Percentiles rank a stretch among this genome's conserved stretches.
These are phyloP conservation scores for Pyrus hybrid DNA, from an alignment of 331 rosid species.

Conservation along the genomic window DNA sequence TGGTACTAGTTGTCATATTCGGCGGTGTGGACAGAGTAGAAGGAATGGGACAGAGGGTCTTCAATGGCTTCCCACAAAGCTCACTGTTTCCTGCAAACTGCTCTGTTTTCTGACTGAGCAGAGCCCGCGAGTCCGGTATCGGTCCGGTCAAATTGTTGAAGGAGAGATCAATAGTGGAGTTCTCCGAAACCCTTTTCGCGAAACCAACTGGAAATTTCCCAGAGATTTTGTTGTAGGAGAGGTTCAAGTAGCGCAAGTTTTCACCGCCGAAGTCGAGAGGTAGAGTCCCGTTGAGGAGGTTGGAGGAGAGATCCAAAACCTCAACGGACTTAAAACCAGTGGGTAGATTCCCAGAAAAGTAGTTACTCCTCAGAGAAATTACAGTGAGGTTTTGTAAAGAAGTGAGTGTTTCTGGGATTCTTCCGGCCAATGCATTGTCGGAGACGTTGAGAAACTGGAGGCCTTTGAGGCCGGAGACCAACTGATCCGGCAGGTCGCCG, in stretches of 20 bases:
- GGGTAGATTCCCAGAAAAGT: slow-evolving; percentile 59
- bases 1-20: slow-evolving; percentile 21
- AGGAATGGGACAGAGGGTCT: slow-evolving; percentile 62
- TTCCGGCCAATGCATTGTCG: slow-evolving; percentile 78
- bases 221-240: slow-evolving; percentile 78
- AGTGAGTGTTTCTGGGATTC: slow-evolving; percentile 47
- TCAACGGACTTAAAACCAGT: slow-evolving; percentile 33
- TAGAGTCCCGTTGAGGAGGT: slow-evolving; percentile 67
- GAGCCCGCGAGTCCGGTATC: slow-evolving; percentile 49
- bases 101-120: slow-evolving; percentile 49
- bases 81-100: slow-evolving; percentile 52
- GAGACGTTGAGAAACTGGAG: slow-evolving; percentile 74
- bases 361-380: slow-evolving; percentile 60
- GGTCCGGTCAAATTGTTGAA: slow-evolving; percentile 76
- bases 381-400: slow-evolving; percentile 44
- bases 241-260: slow-evolving; percentile 52
- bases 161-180: slow-evolving; percentile 69
- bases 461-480: slow-evolving; percentile 34
- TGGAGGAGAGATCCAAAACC: slow-evolving; percentile 81
- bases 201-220: slow-evolving; percentile 55
- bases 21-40: slow-evolving; percentile 56
- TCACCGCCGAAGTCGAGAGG: slow-evolving; percentile 53
- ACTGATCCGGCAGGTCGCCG: slow-evolving; percentile 57
- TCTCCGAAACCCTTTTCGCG: slow-evolving; percentile 31
- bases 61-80: slow-evolving; percentile 82